Evolutionary conservation across 2,329 filamentous ascomycete species (phyloP), one percentile per base, ranked within the genome.

Genomic region (Xylaria sp.): DNA sequence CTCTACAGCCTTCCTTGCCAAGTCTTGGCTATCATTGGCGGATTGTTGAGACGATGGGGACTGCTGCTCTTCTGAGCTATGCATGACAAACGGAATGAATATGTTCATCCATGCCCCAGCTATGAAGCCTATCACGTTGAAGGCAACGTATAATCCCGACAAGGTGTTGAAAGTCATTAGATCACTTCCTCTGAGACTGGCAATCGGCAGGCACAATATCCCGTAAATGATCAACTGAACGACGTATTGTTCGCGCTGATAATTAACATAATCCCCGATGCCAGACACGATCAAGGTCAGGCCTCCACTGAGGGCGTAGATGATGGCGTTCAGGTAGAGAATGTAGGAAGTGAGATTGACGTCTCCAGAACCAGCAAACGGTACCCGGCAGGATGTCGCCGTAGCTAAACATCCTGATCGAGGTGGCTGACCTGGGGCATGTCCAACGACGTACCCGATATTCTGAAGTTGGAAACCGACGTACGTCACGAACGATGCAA

Each of bases 311-410:
- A 63, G 2, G 44, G 64, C 59, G 27, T 66, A 63, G 10, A 66
- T 63, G 27, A 66, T 60, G 29, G 64, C 58, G n/a, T 66, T 61
- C 13, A 66, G 23, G 8, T 66, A 66, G 16, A 66, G 51, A 8
- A 66, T 21, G 13, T 66, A 63, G 13, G 64, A 66, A 32, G 64
- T 62, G 32, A 66, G 64, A n/a, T 66, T 66, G n/a, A 66, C 51
- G 5, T 63, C 57, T 23, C 64, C 58, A 1, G 58, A 66, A 21
- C 58, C 64, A 6, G 64, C 59, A 44, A 61, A 66, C 29, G 64
- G 64, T n/a, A 66, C 64, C 29, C 64, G 64, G 59, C 64, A 66
- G 35, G 64, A 63, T 5, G 51, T 58, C 25, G 64, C 64, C 12
- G 58, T 57, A 25, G 51, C 51, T 13, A 21, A 21, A 13, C 64